These are phyloP conservation scores for Scheffersomyces illinoinensis DNA, from an alignment of 1,139 yeast species.

Conservation along the genomic window DNA sequence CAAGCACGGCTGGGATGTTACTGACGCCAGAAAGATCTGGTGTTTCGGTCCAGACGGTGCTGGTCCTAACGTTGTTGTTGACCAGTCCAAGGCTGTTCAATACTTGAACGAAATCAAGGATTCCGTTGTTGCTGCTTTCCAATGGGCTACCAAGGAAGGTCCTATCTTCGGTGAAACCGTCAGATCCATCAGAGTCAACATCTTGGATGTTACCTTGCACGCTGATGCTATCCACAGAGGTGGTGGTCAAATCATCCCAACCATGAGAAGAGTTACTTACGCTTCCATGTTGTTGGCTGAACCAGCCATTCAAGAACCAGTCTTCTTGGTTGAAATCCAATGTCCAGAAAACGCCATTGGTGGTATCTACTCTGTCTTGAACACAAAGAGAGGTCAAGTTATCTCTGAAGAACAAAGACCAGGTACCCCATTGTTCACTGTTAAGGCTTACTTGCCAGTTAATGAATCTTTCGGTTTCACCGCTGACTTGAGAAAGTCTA, in stretches of 20 bases:
- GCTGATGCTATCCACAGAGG: constrained; percentile 99
- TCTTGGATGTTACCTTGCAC: constrained; percentile 98
- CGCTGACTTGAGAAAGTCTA: constrained; percentile 98
- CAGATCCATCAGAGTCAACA: constrained; percentile 97
- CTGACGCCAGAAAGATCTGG: constrained; percentile 99
- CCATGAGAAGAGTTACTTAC: constrained; percentile 99
- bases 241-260: constrained; percentile 99
- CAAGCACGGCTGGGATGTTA: constrained; percentile 98
- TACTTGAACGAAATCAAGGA: constrained; percentile 99
- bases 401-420: constrained; percentile 99
- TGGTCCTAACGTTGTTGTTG: constrained; percentile 99
- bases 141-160: constrained; percentile 99
- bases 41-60: constrained; percentile 99
- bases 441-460: constrained; percentile 99
- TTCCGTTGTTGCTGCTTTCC: constrained; percentile 99
- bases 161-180: constrained; percentile 95
- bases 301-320: constrained; percentile 99
- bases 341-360: constrained; percentile 99
- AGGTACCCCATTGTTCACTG: constrained; percentile 99
- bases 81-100: constrained; percentile 99
- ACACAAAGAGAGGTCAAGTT: constrained; percentile 99
- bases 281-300: constrained; percentile 98
- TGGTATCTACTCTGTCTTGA: constrained; percentile 99
- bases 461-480: constrained; percentile 99
- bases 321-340: constrained; percentile 98